Evolutionary conservation across 1,284 basidiomycete species (phyloP).

Genomic region (Ganoderma resinaceum): DNA sequence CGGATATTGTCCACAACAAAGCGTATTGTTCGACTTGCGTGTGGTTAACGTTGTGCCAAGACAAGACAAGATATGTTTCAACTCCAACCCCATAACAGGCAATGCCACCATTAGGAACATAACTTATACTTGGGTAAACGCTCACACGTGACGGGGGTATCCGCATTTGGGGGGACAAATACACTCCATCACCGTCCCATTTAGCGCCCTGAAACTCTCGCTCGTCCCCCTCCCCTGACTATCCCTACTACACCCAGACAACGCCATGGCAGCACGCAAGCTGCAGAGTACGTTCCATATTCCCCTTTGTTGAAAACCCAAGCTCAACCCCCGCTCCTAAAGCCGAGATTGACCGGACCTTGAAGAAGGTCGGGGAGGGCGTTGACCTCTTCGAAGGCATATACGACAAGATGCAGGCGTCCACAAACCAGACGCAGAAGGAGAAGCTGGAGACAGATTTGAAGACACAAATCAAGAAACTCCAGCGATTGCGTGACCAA

Average conservation of each 20-base stretch:
- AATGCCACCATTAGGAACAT: too few species aligned
- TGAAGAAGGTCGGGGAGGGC: slow-evolving; percentile 94
- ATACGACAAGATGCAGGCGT: slow-evolving; percentile 96
- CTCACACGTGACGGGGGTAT: slow-evolving; percentile 19
- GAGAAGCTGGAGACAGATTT: slow-evolving; percentile 96
- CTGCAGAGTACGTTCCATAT: slow-evolving; percentile 67
- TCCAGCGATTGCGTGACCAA: slow-evolving; percentile 97
- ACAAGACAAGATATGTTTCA: too few species aligned
- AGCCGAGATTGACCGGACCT: slow-evolving; percentile 97
- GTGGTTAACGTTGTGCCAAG: too few species aligned
- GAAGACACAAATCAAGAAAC: slow-evolving; percentile 99
- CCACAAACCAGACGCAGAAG: slow-evolving; percentile 95
- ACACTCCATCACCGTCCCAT: slow-evolving; percentile 26
- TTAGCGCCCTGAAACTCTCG: slow-evolving; percentile 29
- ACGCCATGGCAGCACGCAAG: slow-evolving; percentile 81
- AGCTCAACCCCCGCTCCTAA: slow-evolving; percentile 23
- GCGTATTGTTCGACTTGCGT: too few species aligned
- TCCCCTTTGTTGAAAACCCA: not conserved
- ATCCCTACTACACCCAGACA: slow-evolving; percentile 33
- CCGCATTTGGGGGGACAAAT: slow-evolving; percentile 31
- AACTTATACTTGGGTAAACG: not conserved
- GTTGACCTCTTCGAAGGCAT: slow-evolving; percentile 95
- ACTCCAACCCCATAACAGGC: too few species aligned
- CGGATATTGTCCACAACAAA: too few species aligned
- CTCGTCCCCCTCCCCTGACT: slow-evolving; percentile 31